A percentile compares a stretch with the other conserved stretches of the same genome.
These are phyloP conservation scores for Pestalotiopsis sp. DNA, from an alignment of 2,329 filamentous ascomycete species.

Conservation along the genomic window DNA sequence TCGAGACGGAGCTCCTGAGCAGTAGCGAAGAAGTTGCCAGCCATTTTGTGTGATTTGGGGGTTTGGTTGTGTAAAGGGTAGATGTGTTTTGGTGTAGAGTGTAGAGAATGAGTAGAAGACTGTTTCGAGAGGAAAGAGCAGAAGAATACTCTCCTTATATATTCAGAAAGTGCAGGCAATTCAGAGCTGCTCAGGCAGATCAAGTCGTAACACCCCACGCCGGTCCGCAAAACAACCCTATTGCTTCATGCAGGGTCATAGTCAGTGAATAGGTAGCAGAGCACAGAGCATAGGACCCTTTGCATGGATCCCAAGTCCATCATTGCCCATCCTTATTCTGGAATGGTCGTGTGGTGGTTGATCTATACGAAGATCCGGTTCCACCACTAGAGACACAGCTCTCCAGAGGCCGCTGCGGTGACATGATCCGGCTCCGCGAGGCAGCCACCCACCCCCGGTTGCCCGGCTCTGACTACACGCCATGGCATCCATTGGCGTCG, in stretches of 20 bases:
- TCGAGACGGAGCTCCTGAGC: slow-evolving; percentile 50
- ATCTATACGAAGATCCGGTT: neutral
- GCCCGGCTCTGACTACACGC: neutral
- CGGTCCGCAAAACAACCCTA: neutral
- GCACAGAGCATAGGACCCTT: neutral
- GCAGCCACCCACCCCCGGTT: neutral
- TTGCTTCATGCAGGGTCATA: neutral
- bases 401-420: neutral
- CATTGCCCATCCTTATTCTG: neutral
- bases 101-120: neutral
- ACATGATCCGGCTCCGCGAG: neutral
- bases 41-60: slow-evolving; percentile 8
- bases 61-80: neutral
- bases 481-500: neutral
- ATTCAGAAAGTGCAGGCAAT: neutral
- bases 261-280: neutral
- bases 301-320: neutral
- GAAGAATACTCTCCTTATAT: neutral
- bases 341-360: neutral
- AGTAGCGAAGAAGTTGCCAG: slow-evolving; percentile 46
- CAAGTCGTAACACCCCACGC: neutral
- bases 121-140: neutral
- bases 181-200: neutral
- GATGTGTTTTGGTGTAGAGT: neutral
- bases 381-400: neutral